Percentiles rank a stretch among this genome's conserved stretches.
phyloP scores from a whole-genome alignment of 768 basidiomycete species.

The Sarcomyxa edulis region DNA sequence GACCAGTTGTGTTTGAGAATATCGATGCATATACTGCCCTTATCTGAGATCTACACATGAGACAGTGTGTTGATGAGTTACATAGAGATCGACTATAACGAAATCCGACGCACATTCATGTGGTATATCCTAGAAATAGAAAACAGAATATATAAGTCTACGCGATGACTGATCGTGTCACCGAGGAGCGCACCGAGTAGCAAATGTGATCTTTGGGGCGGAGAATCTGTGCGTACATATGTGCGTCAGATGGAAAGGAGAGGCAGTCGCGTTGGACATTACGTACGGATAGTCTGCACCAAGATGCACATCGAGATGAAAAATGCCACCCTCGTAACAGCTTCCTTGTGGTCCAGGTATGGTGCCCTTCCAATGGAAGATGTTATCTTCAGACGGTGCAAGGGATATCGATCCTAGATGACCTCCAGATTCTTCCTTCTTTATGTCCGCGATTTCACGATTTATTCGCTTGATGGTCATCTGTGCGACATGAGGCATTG shows the following conservation, averaged over 20 bases:
- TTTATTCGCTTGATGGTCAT: conserved; percentile 78
- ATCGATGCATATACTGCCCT: conserved; percentile 79
- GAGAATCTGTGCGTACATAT: conserved; percentile 51
- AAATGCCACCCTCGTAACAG: conserved; percentile 76
- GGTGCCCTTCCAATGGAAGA: conserved; percentile 71
- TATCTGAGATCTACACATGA: conserved; percentile 54
- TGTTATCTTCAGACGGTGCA: conserved; percentile 55
- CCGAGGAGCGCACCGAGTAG: conserved; percentile 49
- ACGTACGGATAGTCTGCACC: conserved; percentile 77
- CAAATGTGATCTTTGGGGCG: conserved; percentile 71
- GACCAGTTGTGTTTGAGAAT: conserved; percentile 95
- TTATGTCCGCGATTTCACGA: conserved; percentile 73
- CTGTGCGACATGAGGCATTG: no score
- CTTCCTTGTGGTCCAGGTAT: conserved; percentile 83
- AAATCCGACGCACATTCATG: conserved; percentile 56
- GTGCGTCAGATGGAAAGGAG: background rate
- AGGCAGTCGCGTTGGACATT: conserved; percentile 6
- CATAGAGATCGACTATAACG: conserved; percentile 4
- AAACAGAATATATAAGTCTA: no score
- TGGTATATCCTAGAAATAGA: conserved; percentile 64
- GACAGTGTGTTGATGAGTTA: conserved; percentile 3
- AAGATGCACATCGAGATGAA: conserved; percentile 61
- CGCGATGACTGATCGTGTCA: no score
- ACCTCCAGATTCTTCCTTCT: conserved; percentile 87
- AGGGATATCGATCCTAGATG: conserved; percentile 69